phyloP scores from a whole-genome alignment of 1,284 basidiomycete species.

The Tilletia horrida region DNA sequence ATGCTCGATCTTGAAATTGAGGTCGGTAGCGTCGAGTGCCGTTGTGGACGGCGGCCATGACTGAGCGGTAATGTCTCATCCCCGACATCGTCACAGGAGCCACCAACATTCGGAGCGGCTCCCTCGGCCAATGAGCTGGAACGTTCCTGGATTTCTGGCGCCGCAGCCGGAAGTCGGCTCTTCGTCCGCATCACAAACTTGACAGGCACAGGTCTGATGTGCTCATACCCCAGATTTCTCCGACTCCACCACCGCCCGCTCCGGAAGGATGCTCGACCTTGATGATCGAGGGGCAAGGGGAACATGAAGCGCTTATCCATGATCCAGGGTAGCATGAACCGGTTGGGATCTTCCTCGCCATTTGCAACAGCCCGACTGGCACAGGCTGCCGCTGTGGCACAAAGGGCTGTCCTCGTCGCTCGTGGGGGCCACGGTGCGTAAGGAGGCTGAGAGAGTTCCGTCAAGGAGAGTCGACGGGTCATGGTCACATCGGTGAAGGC shows the following conservation, averaged over 20 bases:
- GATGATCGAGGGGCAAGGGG: conserved; percentile 13
- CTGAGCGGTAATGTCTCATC: neutral
- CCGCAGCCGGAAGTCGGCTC: neutral
- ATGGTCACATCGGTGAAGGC: conserved; percentile 2
- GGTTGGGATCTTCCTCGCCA: neutral
- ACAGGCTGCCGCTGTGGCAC: conserved; percentile 3
- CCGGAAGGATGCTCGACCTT: conserved; percentile 14
- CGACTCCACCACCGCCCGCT: conserved; percentile 15
- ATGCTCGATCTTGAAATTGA: neutral
- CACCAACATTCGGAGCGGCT: too few relatives aligned
- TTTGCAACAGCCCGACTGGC: neutral
- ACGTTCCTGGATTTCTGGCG: neutral
- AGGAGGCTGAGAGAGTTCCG: conserved; percentile 12
- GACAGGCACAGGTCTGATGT: conserved; percentile 9
- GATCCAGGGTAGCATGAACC: conserved; percentile 10
- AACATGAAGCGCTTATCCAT: conserved; percentile 18
- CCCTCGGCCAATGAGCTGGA: neutral
- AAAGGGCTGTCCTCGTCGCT: neutral
- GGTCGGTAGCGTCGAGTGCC: neutral
- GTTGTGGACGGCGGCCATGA: neutral
- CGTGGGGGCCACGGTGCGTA: conserved; percentile 14
- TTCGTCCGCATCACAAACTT: conserved; percentile 14
- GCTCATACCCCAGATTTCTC: conserved; percentile 12
- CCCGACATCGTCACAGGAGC: neutral
- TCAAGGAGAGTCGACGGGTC: conserved; percentile 11